A percentile compares a stretch with the other conserved stretches of the same genome.
These are phyloP conservation scores for Pichia sp. DNA, from an alignment of 1,139 yeast genomes.

Conservation along the genomic window DNA sequence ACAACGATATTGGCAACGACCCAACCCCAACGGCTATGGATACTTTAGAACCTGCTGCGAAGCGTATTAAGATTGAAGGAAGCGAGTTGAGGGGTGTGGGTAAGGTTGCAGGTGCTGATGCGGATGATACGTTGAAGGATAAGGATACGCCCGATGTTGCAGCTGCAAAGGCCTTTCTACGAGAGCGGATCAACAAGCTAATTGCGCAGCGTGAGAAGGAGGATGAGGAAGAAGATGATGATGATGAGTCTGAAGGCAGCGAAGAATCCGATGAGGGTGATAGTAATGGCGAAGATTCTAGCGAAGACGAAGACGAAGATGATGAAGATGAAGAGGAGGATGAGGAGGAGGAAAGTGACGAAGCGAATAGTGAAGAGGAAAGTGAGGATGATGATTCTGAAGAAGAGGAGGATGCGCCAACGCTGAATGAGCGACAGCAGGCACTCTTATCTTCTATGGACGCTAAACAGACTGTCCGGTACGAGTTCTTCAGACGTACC, in stretches of 20 bases:
- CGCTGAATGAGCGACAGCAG: conserved; percentile 30
- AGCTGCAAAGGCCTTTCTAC: no score
- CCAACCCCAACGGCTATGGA: no score
- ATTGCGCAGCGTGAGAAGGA: no score
- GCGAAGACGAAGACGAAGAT: background rate
- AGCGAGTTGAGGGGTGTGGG: no score
- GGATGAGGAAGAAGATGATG: background rate
- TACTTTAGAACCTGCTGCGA: no score
- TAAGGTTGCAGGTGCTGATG: no score
- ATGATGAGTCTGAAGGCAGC: background rate
- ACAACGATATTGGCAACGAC: no score
- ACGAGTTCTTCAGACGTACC: conserved; percentile 82
- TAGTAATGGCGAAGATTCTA: no score
- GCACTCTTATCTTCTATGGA: conserved; percentile 66
- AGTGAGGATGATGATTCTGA: background rate
- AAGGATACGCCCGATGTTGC: no score
- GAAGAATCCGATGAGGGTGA: background rate
- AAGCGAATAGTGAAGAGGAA: background rate
- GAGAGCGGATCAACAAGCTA: no score
- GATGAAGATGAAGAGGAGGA: background rate
- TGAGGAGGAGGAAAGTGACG: background rate
- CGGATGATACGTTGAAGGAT: no score
- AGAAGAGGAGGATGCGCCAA: conserved; percentile 12
- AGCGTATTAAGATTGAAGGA: no score
- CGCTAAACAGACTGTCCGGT: conserved; percentile 79